phyloP scores from a whole-genome alignment of 2,329 filamentous ascomycete genomes.

The Penicillium italicum region DNA sequence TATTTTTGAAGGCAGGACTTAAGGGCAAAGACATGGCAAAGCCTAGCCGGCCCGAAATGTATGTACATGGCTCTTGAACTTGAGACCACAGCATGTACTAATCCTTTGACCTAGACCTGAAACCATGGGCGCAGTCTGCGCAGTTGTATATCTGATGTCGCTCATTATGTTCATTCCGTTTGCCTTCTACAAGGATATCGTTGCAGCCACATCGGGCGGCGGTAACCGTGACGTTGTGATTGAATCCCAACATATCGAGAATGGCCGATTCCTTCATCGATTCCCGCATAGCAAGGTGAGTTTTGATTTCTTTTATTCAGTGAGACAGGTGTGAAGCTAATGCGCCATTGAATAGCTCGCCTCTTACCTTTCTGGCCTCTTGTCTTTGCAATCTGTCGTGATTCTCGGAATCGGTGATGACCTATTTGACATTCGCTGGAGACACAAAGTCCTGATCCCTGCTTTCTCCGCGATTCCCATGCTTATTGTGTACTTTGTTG shows the following conservation, averaged over 20 bases:
- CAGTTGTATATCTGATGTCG: slow-evolving; percentile 83
- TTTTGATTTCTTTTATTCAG: not conserved
- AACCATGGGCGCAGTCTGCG: slow-evolving; percentile 92
- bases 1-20: slow-evolving; percentile 82
- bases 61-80: slow-evolving; percentile 28
- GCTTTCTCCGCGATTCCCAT: slow-evolving; percentile 90
- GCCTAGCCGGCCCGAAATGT: slow-evolving; percentile 69
- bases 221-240: slow-evolving; percentile 85
- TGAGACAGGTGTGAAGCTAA: slow-evolving; percentile 1
- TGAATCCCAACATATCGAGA: slow-evolving; percentile 68
- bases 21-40: slow-evolving; percentile 89
- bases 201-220: slow-evolving; percentile 87
- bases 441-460: slow-evolving; percentile 97
- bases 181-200: slow-evolving; percentile 97
- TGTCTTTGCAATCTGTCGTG: slow-evolving; percentile 85
- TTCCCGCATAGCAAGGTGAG: slow-evolving; percentile 90
- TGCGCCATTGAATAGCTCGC: slow-evolving; percentile 62
- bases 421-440: slow-evolving; percentile 96
- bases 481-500: slow-evolving; percentile 95
- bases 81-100: not conserved
- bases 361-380: slow-evolving; percentile 88
- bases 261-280: slow-evolving; percentile 78
- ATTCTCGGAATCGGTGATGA: slow-evolving; percentile 93
- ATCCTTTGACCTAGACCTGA: slow-evolving; percentile 60
- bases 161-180: slow-evolving; percentile 94